Percentiles rank a stretch among this genome's conserved stretches.
Conservation (phyloP, 352 stramenopile genomes). For the Globisporangium middletonii region DNA sequence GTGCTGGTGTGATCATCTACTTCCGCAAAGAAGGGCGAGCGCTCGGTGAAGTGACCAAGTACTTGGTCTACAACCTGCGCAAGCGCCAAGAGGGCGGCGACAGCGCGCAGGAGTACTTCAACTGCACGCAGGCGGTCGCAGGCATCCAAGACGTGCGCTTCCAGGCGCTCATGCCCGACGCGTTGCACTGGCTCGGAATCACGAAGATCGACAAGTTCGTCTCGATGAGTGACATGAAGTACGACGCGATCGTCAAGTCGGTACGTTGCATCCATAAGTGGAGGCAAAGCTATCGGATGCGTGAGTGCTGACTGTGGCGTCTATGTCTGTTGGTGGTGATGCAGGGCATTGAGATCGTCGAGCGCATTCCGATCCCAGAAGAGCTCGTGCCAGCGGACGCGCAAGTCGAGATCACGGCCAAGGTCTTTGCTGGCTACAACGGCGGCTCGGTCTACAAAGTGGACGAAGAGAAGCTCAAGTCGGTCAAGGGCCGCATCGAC, state of each 20-base stretch:
- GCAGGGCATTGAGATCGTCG: conserved; percentile 97
- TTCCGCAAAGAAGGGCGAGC: conserved; percentile 98
- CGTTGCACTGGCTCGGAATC: conserved; percentile 98
- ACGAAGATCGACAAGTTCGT: conserved; percentile 93
- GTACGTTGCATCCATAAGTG: conserved; percentile 26
- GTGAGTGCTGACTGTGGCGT: too few relatives aligned
- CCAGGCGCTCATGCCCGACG: conserved; percentile 98
- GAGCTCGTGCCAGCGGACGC: conserved; percentile 97
- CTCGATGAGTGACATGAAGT: conserved; percentile 99
- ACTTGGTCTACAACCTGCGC: conserved; percentile 99
- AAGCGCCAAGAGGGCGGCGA: conserved; percentile 98
- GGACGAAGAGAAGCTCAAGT: conserved; percentile 90
- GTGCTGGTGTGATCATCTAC: conserved; percentile 96
- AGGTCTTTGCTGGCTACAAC: conserved; percentile 91
- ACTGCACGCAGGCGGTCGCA: conserved; percentile 97
- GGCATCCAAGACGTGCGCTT: conserved; percentile 98
- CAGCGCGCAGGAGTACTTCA: conserved; percentile 97
- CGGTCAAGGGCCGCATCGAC: conserved; percentile 84
- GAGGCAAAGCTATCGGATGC: conserved; percentile 3
- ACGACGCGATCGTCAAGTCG: conserved; percentile 97
- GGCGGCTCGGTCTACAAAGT: conserved; percentile 91
- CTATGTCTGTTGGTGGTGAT: neutral
- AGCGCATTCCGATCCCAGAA: conserved; percentile 97
- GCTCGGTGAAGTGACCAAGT: conserved; percentile 99
- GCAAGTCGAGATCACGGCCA: conserved; percentile 98